phyloP scores from a whole-genome alignment of 2,329 filamentous ascomycete genomes.

The Aspergillus pseudoterreus region DNA sequence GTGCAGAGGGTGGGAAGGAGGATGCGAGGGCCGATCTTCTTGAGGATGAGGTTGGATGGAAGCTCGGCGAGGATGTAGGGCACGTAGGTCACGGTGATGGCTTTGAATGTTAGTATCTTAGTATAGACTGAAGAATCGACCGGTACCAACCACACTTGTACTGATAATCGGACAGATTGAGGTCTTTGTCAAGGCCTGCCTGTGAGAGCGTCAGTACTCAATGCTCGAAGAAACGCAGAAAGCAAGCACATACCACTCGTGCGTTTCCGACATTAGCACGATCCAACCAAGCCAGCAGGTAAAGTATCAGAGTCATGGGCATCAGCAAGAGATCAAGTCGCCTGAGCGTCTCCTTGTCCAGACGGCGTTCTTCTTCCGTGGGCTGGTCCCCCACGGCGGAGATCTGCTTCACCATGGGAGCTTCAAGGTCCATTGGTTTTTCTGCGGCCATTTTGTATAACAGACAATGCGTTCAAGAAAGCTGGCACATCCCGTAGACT shows the following conservation, averaged over 20 bases:
- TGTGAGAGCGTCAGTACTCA: not conserved
- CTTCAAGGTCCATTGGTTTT: slow-evolving; percentile 5
- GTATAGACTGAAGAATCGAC: not conserved
- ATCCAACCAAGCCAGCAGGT: slow-evolving; percentile 15
- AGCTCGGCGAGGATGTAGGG: slow-evolving; percentile 16
- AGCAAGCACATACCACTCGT: slow-evolving; percentile 7
- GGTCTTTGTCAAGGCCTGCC: slow-evolving; percentile 13
- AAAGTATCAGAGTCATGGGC: slow-evolving; percentile 15
- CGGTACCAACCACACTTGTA: slow-evolving; percentile 8
- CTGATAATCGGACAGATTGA: slow-evolving; percentile 10
- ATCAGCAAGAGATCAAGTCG: slow-evolving; percentile 12
- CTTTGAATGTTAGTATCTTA: slow-evolving; percentile 1
- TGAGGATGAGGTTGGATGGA: slow-evolving; percentile 14
- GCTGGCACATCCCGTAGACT: not conserved
- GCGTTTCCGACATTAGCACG: slow-evolving; percentile 17
- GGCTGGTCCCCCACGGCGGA: slow-evolving; percentile 1
- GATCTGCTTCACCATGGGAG: slow-evolving; percentile 5
- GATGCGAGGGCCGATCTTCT: slow-evolving; percentile 23
- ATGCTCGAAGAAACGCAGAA: too few species aligned
- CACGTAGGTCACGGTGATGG: slow-evolving; percentile 14
- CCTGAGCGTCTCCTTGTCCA: slow-evolving; percentile 9
- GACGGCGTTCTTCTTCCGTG: slow-evolving; percentile 7
- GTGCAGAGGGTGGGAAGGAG: slow-evolving; percentile 30
- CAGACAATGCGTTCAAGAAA: not conserved
- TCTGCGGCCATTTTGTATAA: not conserved